Percentiles rank a stretch among this genome's conserved stretches.
Conservation (phyloP, 495 filamentous ascomycete genomes). For the Cairneyella variabilis region DNA sequence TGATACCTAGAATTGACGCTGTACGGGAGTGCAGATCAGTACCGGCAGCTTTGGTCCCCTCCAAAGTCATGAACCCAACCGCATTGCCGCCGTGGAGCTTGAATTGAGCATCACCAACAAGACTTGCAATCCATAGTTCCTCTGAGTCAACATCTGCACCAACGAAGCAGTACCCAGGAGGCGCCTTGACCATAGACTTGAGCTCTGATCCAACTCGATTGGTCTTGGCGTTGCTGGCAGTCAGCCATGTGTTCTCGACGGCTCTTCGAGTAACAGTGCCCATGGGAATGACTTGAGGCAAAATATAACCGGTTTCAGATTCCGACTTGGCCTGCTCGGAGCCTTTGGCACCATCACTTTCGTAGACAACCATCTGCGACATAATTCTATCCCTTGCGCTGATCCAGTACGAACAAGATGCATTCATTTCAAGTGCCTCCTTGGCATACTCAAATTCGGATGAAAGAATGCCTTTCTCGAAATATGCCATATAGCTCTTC, state of each 20-base stretch:
- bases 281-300: conserved; percentile 99
- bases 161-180: conserved; percentile 87
- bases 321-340: conserved; percentile 4
- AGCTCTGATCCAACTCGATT: conserved; percentile 96
- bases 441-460: conserved; percentile 88
- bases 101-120: conserved; percentile 93
- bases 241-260: conserved; percentile 98
- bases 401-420: conserved; percentile 98
- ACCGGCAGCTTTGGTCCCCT: conserved; percentile 88
- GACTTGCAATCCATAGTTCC: conserved; percentile 96
- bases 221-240: conserved; percentile 90
- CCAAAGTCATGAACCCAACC: conserved; percentile 97
- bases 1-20: conserved; percentile 86
- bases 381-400: conserved; percentile 87
- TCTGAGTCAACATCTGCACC: conserved; percentile 98
- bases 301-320: conserved; percentile 69
- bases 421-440: conserved; percentile 96
- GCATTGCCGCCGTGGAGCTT: conserved; percentile 92
- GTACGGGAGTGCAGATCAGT: conserved; percentile 96
- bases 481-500: conserved; percentile 85
- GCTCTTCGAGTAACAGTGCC: conserved; percentile 95
- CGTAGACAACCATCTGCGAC: conserved; percentile 90
- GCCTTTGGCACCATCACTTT: conserved; percentile 47
- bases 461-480: conserved; percentile 81
- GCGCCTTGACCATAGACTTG: conserved; percentile 94